Base-by-base conservation (phyloP, 1,284 basidiomycete species). In the Papiliotrema laurentii region DNA sequence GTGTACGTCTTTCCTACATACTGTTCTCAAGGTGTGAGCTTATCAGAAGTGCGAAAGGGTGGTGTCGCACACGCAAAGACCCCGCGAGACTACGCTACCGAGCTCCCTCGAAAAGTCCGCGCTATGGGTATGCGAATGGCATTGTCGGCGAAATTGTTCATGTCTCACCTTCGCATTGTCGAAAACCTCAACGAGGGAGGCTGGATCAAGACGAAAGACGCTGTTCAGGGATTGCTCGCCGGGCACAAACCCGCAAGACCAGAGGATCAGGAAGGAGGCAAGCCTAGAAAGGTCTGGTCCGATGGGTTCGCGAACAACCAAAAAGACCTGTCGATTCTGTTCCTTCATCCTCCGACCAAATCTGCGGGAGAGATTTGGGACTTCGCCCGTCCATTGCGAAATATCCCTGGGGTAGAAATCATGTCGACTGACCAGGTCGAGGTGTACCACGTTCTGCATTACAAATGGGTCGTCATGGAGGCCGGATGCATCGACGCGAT, bases 91-190 rank as follows among this genome's bases (percentile, higher is more conserved):
- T 93, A 92, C 71, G 84, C 87, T 58, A 93, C 89, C 39, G 85
- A 88, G 55, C 80, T 97, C 14, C 88, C 89, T 9, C 81, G 90
- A 52, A 93, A 94, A 73, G 87, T 96, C 49, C 81, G 91, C 34
- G 80, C 89, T 64, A 86, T 97, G 79, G 93, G 92, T n/a, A 83
- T 97, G 80, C 82, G 88, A 24, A 85, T 90, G 37, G 89, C 89
- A 1, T 74, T 97, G 43, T 90, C 87, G 54, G 80, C 83, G 31
- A 87, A 90, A 69, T 77, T 93, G 62, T 80, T 80, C 60, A 86
- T 90, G 55, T 80, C 82, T 27, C 74, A 80, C 27, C 75, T 97
- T 14, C 83, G 86, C 43, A 79, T 96, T 34, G 86, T 94, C 57
- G 75, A 81, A 31, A 53, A 81, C 77, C 50, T 93, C 81, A 86